Evolutionary conservation across 352 stramenopile genomes (phyloP).

Genomic region (Blastocystis sp.): DNA sequence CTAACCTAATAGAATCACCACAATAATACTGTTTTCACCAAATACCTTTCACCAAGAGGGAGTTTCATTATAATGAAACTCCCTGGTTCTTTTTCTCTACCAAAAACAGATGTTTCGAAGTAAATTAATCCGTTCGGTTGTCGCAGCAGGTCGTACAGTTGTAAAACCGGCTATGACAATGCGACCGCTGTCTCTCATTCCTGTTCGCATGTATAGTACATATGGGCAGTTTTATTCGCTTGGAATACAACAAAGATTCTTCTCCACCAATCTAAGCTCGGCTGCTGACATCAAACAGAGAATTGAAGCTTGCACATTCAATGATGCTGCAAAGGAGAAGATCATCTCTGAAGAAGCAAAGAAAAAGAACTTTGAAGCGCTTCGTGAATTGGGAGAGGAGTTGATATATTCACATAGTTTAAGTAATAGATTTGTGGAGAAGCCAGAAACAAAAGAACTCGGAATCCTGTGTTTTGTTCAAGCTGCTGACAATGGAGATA

Average conservation of each 20-base stretch:
- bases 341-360: constrained; percentile 13
- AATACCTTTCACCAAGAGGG: neutral
- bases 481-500: constrained; percentile 17
- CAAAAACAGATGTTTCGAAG: constrained; percentile 4
- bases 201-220: neutral
- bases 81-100: neutral
- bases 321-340: constrained; percentile 64
- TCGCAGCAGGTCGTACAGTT: neutral
- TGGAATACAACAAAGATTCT: neutral
- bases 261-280: neutral
- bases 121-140: neutral
- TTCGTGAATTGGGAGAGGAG: constrained; percentile 11
- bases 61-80: neutral
- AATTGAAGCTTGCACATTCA: constrained; percentile 25
- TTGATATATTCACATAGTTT: neutral
- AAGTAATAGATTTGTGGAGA: neutral
- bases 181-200: neutral
- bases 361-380: constrained; percentile 46
- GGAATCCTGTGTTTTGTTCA: constrained; percentile 58
- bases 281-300: constrained; percentile 12
- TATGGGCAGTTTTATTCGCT: neutral
- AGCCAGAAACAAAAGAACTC: constrained; percentile 26
- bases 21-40: too few species aligned
- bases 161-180: neutral
- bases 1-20: too few species aligned